Evolutionary conservation across 495 filamentous ascomycete species (phyloP).

Genomic region (Jackrogersella multiformis): DNA sequence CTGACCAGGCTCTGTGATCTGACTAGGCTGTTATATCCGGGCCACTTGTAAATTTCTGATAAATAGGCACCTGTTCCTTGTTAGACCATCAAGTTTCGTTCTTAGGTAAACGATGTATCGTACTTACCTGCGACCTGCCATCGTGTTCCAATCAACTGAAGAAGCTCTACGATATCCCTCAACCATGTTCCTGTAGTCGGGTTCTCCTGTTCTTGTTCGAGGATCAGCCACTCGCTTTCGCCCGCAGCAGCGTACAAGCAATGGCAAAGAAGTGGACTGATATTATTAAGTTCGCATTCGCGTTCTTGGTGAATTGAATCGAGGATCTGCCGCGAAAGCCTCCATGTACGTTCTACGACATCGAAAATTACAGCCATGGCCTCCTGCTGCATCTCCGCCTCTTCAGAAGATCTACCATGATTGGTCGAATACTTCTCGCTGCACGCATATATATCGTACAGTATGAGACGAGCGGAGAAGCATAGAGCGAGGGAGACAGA

Average conservation of each 20-base stretch:
- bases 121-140: constrained; percentile 32
- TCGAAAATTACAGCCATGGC: constrained; percentile 31
- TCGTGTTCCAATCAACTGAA: constrained; percentile 25
- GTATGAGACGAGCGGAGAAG: constrained; percentile 33
- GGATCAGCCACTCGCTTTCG: constrained; percentile 37
- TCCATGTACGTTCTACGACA: constrained; percentile 6
- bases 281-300: background rate
- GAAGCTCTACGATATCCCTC: constrained; percentile 26
- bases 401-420: constrained; percentile 34
- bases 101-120: background rate
- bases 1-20: constrained; percentile 8
- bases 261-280: constrained; percentile 31
- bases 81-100: constrained; percentile 7
- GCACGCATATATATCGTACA: constrained; percentile 37
- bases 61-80: constrained; percentile 16
- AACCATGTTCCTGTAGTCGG: constrained; percentile 9
- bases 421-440: constrained; percentile 38
- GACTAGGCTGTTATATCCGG: constrained; percentile 28
- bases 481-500: constrained; percentile 24
- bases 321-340: constrained; percentile 24
- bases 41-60: constrained; percentile 32
- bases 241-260: constrained; percentile 33
- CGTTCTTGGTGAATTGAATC: background rate
- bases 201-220: constrained; percentile 34
- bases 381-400: constrained; percentile 32